Evolutionary conservation across 805 yeast genomes (phyloP), one percentile per base, ranked within the genome.

Genomic region (Zygoascus bituminiphila): DNA sequence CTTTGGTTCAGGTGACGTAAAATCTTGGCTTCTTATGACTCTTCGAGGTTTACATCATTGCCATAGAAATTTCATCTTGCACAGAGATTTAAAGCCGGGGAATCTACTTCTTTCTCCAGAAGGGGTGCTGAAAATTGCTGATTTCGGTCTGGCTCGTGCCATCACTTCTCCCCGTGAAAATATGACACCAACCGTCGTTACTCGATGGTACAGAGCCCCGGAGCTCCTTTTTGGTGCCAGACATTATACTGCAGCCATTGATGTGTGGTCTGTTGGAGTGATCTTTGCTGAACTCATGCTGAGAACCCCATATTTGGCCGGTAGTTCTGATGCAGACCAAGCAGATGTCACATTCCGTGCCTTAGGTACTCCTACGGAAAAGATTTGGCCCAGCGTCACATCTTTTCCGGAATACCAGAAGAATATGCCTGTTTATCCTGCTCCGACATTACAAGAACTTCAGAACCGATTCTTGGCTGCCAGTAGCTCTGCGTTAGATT

Each of bases 181-280:
- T 50, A 70, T 93, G 63, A 86, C 98, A 0, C 85, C 95, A 1
- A 91, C 89, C 54, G 99, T 93, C 3, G 98, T 93, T 1, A 93
- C 99, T 2, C 70, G 98, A 51, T 93, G 99, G 99, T 93, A 93
- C 65, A 71, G 98, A 48, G 95, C 98, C 0, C 99, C 99, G 0
- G 99, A 93, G 60, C 69, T 93, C 42, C 68, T 93, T 21, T 78
- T 91, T 52, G 97, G 96, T 0, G 84, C 96, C 0, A 75, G 82
- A 43, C 93, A 88, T 63, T 93, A 93, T 60, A 83, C 96, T 0
- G 82, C 82, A 1, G 94, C 94, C 0, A 77, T 93, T 2, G 99
- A 93, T 66, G 70, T 88, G 10, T 93, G 99, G 99, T 91, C 98
- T 0, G 85, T 89, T 4, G 99, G 99, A 1, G 79, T 88, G 33